Base-by-base conservation (phyloP, 1,284 basidiomycete species). In the Cutaneotrichosporon spelunceum region DNA sequence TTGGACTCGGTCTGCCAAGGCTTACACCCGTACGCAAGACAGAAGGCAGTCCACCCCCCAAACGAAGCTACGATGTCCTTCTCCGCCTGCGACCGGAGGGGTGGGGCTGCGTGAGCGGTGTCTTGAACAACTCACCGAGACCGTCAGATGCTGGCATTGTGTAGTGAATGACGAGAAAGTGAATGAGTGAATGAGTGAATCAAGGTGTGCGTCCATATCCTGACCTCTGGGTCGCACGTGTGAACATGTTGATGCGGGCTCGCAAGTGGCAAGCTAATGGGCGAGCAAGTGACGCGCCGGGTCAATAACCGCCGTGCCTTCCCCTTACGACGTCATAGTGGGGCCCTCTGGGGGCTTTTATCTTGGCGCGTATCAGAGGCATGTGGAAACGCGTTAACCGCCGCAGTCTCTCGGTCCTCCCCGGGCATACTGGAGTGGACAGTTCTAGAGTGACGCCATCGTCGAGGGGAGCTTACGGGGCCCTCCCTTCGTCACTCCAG, bases 21-120 rank as follows among this genome's bases (percentile, higher is more conserved):
- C 54, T 68, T 66, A 57, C 68, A 63, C 14, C 63, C 66, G 44
- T 59, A 65, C 11, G 65, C 36, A n/a, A 47, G 49, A 50, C 61
- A 64, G 48, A 70, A 70, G 30, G 30, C 53, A 14, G 68, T 70
- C 66, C 66, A 70, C 27, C 60, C 65, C 21, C 68, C 68, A 48
- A 59, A 65, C 4, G 49, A 42, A 52, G 66, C 63, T 49, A 68
- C 58, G n/a, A 68, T 58, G 21, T 53, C 60, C 26, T 54, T 53
- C 55, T 62, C 61, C 33, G 30, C 48, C 10, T 36, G 23, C 23
- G 53, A 21, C 26, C 11, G 21, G 14, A 63, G 19, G 23, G 62
- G 58, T 1, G 62, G 62, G 39, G 62, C 58, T 63, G 62, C 8
- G 45, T 47, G 7, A 47, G 45, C 4, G 23, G 7, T 3, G 33